Evolutionary conservation across 2,329 filamentous ascomycete species (phyloP).

Genomic region (Fulvia fulva): DNA sequence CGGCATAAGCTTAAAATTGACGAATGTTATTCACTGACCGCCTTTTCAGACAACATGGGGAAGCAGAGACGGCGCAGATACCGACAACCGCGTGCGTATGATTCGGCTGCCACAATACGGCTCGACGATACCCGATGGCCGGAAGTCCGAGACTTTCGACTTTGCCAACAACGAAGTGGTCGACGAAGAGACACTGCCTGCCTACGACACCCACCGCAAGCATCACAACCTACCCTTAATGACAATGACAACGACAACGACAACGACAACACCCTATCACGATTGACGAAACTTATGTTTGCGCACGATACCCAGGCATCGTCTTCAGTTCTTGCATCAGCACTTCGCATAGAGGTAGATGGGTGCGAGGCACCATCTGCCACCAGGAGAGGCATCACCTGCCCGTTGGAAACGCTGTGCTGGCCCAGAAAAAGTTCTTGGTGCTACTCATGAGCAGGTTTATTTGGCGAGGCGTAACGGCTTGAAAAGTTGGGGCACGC

Average conservation of each 20-base stretch:
- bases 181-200: conserved; percentile 25
- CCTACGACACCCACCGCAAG: conserved; percentile 28
- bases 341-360: conserved; percentile 31
- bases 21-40: conserved; percentile 20
- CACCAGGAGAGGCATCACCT: conserved; percentile 20
- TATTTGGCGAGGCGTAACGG: conserved; percentile 5
- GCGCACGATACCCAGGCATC: conserved; percentile 30
- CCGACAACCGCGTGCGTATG: conserved; percentile 71
- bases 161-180: conserved; percentile 14
- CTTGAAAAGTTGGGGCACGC: conserved; percentile 14
- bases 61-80: conserved; percentile 85
- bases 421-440: conserved; percentile 18
- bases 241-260: conserved; percentile 17
- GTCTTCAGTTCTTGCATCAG: conserved; percentile 27
- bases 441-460: conserved; percentile 7
- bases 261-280: conserved; percentile 18
- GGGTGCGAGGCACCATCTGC: conserved; percentile 14
- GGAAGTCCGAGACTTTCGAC: conserved; percentile 33
- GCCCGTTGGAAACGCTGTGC: conserved; percentile 16
- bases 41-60: conserved; percentile 81
- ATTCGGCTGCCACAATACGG: conserved; percentile 38
- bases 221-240: conserved; percentile 12
- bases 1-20: conserved; percentile 12
- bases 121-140: conserved; percentile 27
- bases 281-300: conserved; percentile 27